phyloP scores from a whole-genome alignment of 306 rosid genomes.

The Malus asiatica region DNA sequence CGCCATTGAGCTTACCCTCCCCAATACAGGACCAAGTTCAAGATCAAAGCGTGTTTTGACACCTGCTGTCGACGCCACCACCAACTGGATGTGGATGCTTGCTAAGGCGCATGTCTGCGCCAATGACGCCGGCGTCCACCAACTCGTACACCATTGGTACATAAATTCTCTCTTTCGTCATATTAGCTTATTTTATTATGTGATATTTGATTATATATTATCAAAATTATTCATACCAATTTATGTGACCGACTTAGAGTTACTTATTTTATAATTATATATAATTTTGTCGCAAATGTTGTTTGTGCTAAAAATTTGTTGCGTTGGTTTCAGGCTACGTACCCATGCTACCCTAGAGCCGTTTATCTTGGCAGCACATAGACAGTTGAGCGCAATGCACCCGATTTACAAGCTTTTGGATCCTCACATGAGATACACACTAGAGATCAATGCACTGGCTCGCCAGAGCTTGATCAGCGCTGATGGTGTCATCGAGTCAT shows the following conservation, averaged over 20 bases:
- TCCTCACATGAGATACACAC: constrained; percentile 93
- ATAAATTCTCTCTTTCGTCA: neutral
- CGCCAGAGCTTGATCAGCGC: constrained; percentile 61
- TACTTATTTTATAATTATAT: neutral
- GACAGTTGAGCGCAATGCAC: constrained; percentile 90
- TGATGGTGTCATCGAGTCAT: constrained; percentile 69
- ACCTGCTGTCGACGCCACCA: constrained; percentile 67
- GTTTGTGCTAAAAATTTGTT: neutral
- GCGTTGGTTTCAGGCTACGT: constrained; percentile 49
- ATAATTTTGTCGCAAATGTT: neutral
- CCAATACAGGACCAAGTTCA: constrained; percentile 46
- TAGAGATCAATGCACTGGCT: constrained; percentile 78
- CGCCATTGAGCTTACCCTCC: constrained; percentile 90
- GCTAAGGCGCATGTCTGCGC: constrained; percentile 89
- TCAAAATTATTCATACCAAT: neutral
- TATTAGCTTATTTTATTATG: neutral
- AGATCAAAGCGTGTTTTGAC: constrained; percentile 62
- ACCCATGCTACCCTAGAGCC: constrained; percentile 81
- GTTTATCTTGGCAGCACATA: constrained; percentile 75
- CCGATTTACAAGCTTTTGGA: constrained; percentile 81
- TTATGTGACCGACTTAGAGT: neutral
- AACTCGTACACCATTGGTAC: constrained; percentile 90
- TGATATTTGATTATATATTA: neutral
- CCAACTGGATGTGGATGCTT: constrained; percentile 84
- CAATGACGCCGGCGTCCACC: constrained; percentile 95